Conservation (phyloP, 2,329 filamentous ascomycete genomes). For the Cercospora sojina region DNA sequence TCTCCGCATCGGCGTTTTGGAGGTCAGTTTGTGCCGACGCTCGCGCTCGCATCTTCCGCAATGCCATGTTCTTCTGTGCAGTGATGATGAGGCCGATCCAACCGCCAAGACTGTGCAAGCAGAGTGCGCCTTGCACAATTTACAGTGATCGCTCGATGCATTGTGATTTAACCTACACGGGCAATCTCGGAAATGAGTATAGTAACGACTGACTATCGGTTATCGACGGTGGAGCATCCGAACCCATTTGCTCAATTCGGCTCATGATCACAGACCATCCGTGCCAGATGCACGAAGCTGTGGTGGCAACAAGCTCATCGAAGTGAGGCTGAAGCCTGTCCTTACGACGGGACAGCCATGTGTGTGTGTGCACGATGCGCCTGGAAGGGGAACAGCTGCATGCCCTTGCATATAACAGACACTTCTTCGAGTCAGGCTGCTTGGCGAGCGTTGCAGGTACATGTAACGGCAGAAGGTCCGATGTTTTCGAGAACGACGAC, state of each 20-base stretch:
- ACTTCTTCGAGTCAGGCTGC: background rate
- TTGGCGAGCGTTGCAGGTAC: background rate
- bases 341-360: background rate
- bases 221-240: background rate
- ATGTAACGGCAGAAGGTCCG: background rate
- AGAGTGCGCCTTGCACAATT: background rate
- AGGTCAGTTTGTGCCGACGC: background rate
- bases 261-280: background rate
- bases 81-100: background rate
- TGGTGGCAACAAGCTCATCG: background rate
- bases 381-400: background rate
- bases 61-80: background rate
- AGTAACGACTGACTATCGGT: background rate
- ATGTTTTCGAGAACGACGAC: background rate
- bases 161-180: background rate
- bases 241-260: background rate
- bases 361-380: background rate
- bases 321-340: background rate
- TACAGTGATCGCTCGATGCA: background rate
- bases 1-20: conserved; percentile 3
- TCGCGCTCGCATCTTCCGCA: background rate
- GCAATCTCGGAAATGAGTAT: background rate
- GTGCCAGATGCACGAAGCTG: background rate
- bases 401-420: background rate
- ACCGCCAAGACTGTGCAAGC: background rate